Conservation (phyloP, 1,284 basidiomycete genomes). For the Marasmius fiardii region DNA sequence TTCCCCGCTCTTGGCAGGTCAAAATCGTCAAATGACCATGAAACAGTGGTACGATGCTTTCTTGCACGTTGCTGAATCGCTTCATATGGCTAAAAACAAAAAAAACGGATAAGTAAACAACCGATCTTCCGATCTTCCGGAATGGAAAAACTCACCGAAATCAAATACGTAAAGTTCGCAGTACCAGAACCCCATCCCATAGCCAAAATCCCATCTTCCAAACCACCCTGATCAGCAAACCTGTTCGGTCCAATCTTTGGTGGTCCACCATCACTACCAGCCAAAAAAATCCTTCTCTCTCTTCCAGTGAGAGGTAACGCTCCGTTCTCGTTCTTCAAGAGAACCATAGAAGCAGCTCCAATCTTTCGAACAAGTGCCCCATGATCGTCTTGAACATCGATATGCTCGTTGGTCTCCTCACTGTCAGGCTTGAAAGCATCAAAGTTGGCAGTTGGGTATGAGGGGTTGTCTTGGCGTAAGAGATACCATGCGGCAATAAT, state of each 20-base stretch:
- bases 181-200: constrained; percentile 23
- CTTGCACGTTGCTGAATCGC: constrained; percentile 32
- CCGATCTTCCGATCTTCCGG: neutral
- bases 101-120: neutral
- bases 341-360: constrained; percentile 71
- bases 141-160: constrained; percentile 27
- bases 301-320: constrained; percentile 64
- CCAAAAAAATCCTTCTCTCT: constrained; percentile 54
- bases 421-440: constrained; percentile 54
- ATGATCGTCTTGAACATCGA: constrained; percentile 80
- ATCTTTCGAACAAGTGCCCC: constrained; percentile 68
- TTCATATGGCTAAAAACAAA: constrained; percentile 29
- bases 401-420: constrained; percentile 54
- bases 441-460: constrained; percentile 59
- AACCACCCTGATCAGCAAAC: constrained; percentile 69
- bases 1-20: constrained; percentile 29
- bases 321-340: constrained; percentile 74
- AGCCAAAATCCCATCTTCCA: constrained; percentile 66
- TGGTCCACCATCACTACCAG: constrained; percentile 73
- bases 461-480: constrained; percentile 57
- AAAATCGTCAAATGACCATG: constrained; percentile 34
- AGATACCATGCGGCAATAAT: constrained; percentile 63
- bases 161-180: constrained; percentile 32
- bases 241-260: constrained; percentile 69
- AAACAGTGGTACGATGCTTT: constrained; percentile 29